Percentiles rank a stretch among this genome's conserved stretches.
These are phyloP conservation scores for Hyphodiscus sp. DNA, from an alignment of 2,329 filamentous ascomycete genomes.

Conservation along the genomic window DNA sequence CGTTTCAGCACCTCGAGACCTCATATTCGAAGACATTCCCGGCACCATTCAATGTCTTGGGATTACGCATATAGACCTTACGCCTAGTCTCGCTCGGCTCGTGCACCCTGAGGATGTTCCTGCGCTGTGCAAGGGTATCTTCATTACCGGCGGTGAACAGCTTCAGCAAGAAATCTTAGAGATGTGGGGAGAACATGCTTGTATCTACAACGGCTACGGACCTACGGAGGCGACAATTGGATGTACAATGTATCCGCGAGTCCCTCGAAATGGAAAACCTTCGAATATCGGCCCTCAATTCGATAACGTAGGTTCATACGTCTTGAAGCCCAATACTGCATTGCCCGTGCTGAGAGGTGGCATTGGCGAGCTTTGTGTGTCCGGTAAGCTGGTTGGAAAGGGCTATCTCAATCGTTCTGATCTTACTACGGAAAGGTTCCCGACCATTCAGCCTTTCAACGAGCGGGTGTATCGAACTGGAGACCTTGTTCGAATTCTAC, in stretches of 20 bases:
- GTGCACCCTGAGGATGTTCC: constrained; percentile 76
- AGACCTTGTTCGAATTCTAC: constrained; percentile 74
- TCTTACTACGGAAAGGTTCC: constrained; percentile 73
- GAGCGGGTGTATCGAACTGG: constrained; percentile 79
- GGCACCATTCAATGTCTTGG: constrained; percentile 62
- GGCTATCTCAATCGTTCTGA: constrained; percentile 78
- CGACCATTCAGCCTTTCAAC: constrained; percentile 47
- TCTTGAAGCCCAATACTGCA: constrained; percentile 64
- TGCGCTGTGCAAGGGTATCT: constrained; percentile 72
- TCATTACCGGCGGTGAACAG: constrained; percentile 88
- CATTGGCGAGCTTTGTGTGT: constrained; percentile 83
- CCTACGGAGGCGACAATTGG: constrained; percentile 92
- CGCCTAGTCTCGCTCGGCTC: constrained; percentile 76
- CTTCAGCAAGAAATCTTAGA: constrained; percentile 86
- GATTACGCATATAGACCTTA: constrained; percentile 89
- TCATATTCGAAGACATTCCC: constrained; percentile 78
- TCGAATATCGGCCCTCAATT: constrained; percentile 87
- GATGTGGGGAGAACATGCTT: constrained; percentile 69
- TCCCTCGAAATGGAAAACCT: constrained; percentile 69
- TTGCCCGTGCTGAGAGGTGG: constrained; percentile 69
- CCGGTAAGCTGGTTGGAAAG: constrained; percentile 79
- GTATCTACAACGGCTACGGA: constrained; percentile 89
- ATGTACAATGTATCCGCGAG: constrained; percentile 80
- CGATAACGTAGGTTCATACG: constrained; percentile 77
- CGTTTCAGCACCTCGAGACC: constrained; percentile 72